Conservation (phyloP, 129 eudicot genomes). For the Saposhnikovia divaricata region DNA sequence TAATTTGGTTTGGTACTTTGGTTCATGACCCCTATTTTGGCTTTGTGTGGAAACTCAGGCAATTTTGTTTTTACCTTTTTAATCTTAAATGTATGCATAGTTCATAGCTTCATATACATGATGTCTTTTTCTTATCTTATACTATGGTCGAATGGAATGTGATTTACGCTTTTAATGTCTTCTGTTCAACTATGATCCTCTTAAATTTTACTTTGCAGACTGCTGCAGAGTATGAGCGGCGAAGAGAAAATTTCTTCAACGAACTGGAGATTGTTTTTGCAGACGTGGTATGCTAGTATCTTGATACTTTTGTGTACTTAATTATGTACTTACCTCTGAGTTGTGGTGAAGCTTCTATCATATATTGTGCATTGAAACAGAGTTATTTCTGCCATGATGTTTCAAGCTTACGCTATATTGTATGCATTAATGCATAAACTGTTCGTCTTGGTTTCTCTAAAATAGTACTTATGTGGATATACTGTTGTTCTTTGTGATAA, state of each 20-base stretch:
- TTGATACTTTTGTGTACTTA: neutral
- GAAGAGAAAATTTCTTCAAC: slow-evolving; percentile 83
- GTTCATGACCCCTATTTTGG: neutral
- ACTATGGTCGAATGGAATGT: neutral
- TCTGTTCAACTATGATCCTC: neutral
- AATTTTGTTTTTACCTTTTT: too few species aligned
- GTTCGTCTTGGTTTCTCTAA: neutral
- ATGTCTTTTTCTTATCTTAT: neutral
- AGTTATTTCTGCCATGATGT: neutral
- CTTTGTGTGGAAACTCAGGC: neutral
- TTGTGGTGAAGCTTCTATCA: neutral
- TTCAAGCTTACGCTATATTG: neutral
- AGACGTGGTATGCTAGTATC: slow-evolving; percentile 71
- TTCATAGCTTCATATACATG: neutral
- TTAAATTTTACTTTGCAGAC: slow-evolving; percentile 39
- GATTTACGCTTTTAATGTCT: neutral
- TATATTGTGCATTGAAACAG: neutral
- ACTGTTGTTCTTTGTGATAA: neutral
- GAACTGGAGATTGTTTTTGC: slow-evolving; percentile 88
- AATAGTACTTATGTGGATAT: neutral
- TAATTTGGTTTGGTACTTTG: neutral
- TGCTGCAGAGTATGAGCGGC: slow-evolving; percentile 75
- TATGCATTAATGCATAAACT: neutral
- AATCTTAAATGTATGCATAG: neutral
- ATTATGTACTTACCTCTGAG: neutral